A percentile compares a stretch with the other conserved stretches of the same genome.
Evolutionary conservation across 1,284 basidiomycete genomes (phyloP).

Genomic region (Ustilago trichophora): DNA sequence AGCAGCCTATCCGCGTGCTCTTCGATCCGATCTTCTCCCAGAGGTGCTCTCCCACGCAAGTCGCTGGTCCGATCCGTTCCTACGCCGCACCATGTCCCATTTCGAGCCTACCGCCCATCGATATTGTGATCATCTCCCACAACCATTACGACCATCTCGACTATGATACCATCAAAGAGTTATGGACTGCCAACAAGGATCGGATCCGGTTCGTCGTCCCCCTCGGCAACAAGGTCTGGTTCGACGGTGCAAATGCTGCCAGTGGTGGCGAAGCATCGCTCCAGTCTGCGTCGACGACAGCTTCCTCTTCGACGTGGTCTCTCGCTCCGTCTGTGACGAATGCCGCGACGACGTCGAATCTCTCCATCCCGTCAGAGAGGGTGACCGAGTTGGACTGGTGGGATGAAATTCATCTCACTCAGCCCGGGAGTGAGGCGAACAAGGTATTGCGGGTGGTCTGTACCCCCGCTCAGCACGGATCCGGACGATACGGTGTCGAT

Average conservation of each 20-base stretch:
- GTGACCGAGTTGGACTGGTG: conserved; percentile 64
- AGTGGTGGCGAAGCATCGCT: not conserved
- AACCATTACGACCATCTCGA: conserved; percentile 66
- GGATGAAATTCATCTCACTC: conserved; percentile 47
- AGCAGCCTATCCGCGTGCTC: conserved; percentile 41
- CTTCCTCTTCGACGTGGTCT: conserved; percentile 11
- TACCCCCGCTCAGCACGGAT: conserved; percentile 64
- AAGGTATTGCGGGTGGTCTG: conserved; percentile 38
- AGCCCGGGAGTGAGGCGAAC: not conserved
- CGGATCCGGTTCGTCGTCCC: conserved; percentile 58
- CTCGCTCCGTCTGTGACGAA: conserved; percentile 12
- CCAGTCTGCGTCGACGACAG: conserved; percentile 2
- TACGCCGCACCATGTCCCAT: conserved; percentile 56
- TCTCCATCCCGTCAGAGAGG: conserved; percentile 44
- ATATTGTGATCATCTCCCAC: conserved; percentile 63
- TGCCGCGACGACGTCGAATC: conserved; percentile 19
- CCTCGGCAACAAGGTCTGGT: conserved; percentile 61
- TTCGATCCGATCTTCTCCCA: conserved; percentile 65
- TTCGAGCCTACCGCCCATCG: conserved; percentile 53
- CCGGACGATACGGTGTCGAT: conserved; percentile 56
- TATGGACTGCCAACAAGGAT: conserved; percentile 48
- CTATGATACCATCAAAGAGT: conserved; percentile 46
- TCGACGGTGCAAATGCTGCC: conserved; percentile 18
- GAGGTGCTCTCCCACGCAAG: conserved; percentile 61
- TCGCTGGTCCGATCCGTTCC: conserved; percentile 53